phyloP scores from a whole-genome alignment of 768 basidiomycete species.

The Lactifluus piperatus region DNA sequence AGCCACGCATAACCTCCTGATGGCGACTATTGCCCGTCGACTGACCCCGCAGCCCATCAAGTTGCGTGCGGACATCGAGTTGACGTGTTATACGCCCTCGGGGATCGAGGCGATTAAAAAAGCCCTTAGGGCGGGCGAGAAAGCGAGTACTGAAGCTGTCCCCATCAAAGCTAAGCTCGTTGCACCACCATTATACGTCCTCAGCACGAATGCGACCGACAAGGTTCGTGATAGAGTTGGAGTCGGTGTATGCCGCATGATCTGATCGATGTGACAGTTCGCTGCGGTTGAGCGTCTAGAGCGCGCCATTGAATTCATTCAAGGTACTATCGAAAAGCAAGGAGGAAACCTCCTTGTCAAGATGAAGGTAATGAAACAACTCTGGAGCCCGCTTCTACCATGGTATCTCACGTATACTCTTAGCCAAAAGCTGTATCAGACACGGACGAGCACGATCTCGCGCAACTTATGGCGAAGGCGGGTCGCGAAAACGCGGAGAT shows the following conservation, averaged over 20 bases:
- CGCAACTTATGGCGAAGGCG: constrained; percentile 93
- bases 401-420: background rate
- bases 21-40: constrained; percentile 82
- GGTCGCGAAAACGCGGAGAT: constrained; percentile 93
- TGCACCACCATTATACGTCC: constrained; percentile 91
- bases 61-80: constrained; percentile 93
- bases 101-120: constrained; percentile 97
- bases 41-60: constrained; percentile 98
- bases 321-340: constrained; percentile 69
- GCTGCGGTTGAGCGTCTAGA: constrained; percentile 91
- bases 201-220: constrained; percentile 94
- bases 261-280: constrained; percentile 37
- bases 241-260: background rate
- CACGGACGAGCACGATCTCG: constrained; percentile 94
- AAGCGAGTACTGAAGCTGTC: constrained; percentile 77
- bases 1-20: constrained; percentile 54
- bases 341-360: constrained; percentile 87
- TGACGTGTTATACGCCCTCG: constrained; percentile 91
- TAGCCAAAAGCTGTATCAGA: constrained; percentile 98
- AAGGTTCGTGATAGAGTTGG: constrained; percentile 44
- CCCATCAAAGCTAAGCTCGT: constrained; percentile 97
- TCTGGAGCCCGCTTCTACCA: background rate
- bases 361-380: constrained; percentile 70
- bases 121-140: constrained; percentile 83
- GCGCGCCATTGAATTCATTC: constrained; percentile 87